Base-by-base conservation (phyloP, 202 grass and related monocot species). In the Zizania palustris region DNA sequence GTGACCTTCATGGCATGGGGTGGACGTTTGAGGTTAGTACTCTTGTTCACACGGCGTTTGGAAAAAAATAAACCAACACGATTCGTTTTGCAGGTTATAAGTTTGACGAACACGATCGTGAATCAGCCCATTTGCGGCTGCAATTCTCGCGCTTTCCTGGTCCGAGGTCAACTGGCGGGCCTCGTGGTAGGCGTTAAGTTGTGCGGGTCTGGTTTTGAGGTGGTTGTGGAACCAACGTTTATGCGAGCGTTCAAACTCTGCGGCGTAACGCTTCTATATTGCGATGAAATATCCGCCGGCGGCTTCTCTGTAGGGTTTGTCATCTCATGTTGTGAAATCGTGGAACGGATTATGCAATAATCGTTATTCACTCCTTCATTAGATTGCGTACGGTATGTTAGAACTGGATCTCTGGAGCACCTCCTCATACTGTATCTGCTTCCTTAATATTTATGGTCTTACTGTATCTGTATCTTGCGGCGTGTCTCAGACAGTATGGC, bases 21-120 rank as follows among this genome's bases (percentile, higher is more conserved):
- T 60, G 21, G 40, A 20, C n/a, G 60, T 53, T 51, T 81, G 71
- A 81, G 77, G 86, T 77, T 71, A 44, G 28, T 62, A 61, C 72
- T 81, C 80, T 84, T 86, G 74, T 74, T 89, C 59, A 56, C 72
- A 56, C 72, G 65, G 61, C 72, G 72, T 61, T 67, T 14, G 60
- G 74, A 81, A 61, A 67, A 81, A 85, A 82, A 89, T 85, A 89
- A 85, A 89, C 72, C 61, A 65, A 68, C 77, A 0, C 92, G 88
- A 85, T 92, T 99, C 92, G 66, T 95, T 99, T 99, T 99, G 89
- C 92, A 99, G 96, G 96, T 96, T 99, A 99, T 92, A 93, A 90
- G 84, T 92, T 99, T 73, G 96, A 99, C 63, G 92, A 96, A 78
- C 90, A 91, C 68, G 96, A 99, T 72, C 90, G 90, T 50, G 92